Base-by-base conservation (phyloP, 2,329 filamentous ascomycete species). In the Tolypocladium paradoxum region DNA sequence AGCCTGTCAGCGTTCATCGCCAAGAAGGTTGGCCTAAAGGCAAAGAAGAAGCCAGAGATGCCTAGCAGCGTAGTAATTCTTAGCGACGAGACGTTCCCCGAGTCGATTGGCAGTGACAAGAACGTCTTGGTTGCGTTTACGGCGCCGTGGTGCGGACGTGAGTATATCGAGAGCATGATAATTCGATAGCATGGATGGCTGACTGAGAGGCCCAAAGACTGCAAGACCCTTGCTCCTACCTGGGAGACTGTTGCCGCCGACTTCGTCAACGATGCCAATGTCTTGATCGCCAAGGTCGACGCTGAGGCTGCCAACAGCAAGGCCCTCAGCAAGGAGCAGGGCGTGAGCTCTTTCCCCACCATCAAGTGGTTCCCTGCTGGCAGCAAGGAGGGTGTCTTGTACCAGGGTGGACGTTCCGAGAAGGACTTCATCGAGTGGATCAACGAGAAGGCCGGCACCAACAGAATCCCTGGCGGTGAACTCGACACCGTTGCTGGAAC, bases 61-160 rank as follows among this genome's bases (percentile, higher is more conserved):
- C 83, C 86, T 20, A 95, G 87, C 70, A 74, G 82, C 55, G 87
- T 99, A 11, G 79, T 84, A 64, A 85, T 88, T 74, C 78, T 99
- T 69, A 90, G 81, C 50, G 90, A 97, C 65, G 70, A 78, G 61
- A 83, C 82, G 55, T 97, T 97, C 73, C 82, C 84, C 71, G 75
- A 84, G 67, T 76, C 81, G 55, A 77, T 96, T 74, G 92, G 92
- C 58, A 78, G 83, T 50, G 88, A 95, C 58, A 90, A 95, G 80
- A 79, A 95, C 71, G 89, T 95, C 22, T 72, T 99, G 53, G 91
- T 99, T 68, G 91, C 95, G 47, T 99, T 99, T 72, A 99, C 95
- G 62, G 92, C 93, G 51, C 91, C 93, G 51, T 97, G 92, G 93
- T 99, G 93, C 73, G 92, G 92, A 70, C 92, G 93, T 97, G 82